Percentiles rank a stretch among this genome's conserved stretches.
Evolutionary conservation across 2,329 filamentous ascomycete genomes (phyloP).

Genomic region (Hymenoscyphus salicellus): DNA sequence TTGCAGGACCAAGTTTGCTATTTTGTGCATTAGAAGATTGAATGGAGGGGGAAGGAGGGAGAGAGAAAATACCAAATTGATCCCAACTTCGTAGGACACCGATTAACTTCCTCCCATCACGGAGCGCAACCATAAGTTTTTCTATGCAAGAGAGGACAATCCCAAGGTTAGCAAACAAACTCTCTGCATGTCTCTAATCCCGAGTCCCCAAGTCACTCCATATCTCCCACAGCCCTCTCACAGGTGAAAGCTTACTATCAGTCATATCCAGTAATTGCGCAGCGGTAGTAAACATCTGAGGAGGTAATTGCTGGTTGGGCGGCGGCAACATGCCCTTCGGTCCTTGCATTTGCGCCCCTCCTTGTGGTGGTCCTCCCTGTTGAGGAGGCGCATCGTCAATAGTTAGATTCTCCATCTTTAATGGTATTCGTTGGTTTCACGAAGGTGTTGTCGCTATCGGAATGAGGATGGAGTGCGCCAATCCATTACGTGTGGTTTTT

Average conservation of each 20-base stretch:
- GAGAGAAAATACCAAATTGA: slow-evolving; percentile 74
- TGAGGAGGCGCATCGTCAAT: slow-evolving; percentile 44
- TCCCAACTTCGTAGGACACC: slow-evolving; percentile 95
- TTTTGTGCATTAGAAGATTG: slow-evolving; percentile 1
- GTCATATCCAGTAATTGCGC: slow-evolving; percentile 93
- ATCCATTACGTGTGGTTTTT: slow-evolving; percentile 29
- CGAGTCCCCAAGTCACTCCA: background rate
- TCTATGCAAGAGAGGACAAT: slow-evolving; percentile 52
- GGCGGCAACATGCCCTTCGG: slow-evolving; percentile 23
- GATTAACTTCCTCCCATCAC: slow-evolving; percentile 90
- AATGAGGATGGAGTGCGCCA: slow-evolving; percentile 18
- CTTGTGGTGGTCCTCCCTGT: slow-evolving; percentile 13
- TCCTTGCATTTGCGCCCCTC: slow-evolving; percentile 18
- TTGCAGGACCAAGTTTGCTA: slow-evolving; percentile 92
- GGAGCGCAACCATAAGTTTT: slow-evolving; percentile 87
- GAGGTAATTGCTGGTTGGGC: slow-evolving; percentile 64
- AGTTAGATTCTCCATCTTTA: slow-evolving; percentile 53
- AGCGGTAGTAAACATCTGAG: slow-evolving; percentile 98
- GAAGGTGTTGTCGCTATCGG: slow-evolving; percentile 19
- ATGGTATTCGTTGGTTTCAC: slow-evolving; percentile 18
- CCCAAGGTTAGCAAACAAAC: background rate
- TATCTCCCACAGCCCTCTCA: background rate
- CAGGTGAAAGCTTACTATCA: slow-evolving; percentile 69
- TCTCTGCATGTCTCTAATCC: background rate
- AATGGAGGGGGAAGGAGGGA: slow-evolving; percentile 7